Evolutionary conservation across 164 flowering plant genomes (phyloP), one percentile per base, ranked within the genome.

Genomic region (Houttuynia cordata): DNA sequence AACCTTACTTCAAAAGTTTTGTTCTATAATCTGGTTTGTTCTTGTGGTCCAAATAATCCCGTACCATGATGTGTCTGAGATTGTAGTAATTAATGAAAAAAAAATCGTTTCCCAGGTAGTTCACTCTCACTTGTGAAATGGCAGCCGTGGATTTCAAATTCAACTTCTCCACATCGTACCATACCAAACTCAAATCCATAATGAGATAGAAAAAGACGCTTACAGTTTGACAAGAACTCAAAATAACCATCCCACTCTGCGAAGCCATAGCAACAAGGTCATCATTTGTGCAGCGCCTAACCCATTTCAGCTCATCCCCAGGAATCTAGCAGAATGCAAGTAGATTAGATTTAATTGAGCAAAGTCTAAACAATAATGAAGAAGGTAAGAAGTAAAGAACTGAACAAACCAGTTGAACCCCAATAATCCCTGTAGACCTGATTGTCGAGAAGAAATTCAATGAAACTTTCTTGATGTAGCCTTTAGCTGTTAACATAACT

Each of bases 241-340:
- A 50, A 64, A 85, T 80, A 65, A 88, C 96, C 88, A 79, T 77
- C 71, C 99, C 99, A 73, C 82, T 81, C 54, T 82, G 91, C n/a
- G 99, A 94, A 53, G 97, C 96, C 91, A 94, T 85, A 25, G 91
- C 91, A 49, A 94, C 83, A 70, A 80, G 80, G 68, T 94, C 95
- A 72, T 91, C 87, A 65, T 88, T 84, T 45, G 88, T 68, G 74
- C 97, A 91, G 67, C 81, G 68, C 6, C 88, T 81, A 37, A 94
- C 97, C 97, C 97, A 94, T 77, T 94, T 91, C 53, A 94, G 76
- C 79, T 88, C 91, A 81, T 94, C 99, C 59, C 93, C 90, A 54
- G 95, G 85, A 79, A 90, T 92, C 99, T 93, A 77, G 61, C 64
- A 73, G 64, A 25, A 54, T 55, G 66, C 60, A 53, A 56, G 60